A percentile compares a stretch with the other conserved stretches of the same genome.
phyloP scores from a whole-genome alignment of 176 grass and related monocot genomes.

The Oryza officinalis region DNA sequence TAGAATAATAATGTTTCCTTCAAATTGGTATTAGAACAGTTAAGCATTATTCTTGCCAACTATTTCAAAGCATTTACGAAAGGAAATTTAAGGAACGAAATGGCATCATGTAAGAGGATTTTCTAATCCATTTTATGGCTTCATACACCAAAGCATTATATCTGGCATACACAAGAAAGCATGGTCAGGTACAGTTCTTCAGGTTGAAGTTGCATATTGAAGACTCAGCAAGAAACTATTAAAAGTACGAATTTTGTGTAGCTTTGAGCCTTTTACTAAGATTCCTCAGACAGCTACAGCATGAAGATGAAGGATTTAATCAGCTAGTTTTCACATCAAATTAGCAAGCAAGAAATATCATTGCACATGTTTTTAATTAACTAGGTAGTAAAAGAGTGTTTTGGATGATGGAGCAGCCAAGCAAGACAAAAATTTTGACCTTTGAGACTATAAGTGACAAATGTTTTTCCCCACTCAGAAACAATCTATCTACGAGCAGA shows the following conservation, averaged over 20 bases:
- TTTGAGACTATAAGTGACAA: conserved; percentile 1
- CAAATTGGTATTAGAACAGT: background rate
- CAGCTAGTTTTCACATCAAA: background rate
- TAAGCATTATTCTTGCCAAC: background rate
- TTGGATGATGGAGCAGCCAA: background rate
- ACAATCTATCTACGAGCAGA: background rate
- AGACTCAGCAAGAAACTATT: background rate
- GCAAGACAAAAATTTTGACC: background rate
- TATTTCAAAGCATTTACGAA: background rate
- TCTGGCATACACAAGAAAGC: background rate
- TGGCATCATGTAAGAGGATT: background rate
- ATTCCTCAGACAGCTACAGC: background rate
- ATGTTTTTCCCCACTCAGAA: background rate
- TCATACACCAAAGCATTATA: background rate
- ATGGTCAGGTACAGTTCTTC: background rate
- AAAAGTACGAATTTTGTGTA: background rate
- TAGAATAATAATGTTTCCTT: background rate
- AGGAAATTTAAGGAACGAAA: background rate
- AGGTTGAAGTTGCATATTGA: conserved; percentile 5
- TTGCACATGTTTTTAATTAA: background rate
- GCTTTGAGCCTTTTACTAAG: background rate
- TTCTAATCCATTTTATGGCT: background rate
- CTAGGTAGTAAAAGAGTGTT: background rate
- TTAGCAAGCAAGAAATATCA: background rate
- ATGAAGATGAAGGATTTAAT: background rate